Conservation (phyloP, 345 rosid genomes). For the Syzygium jambos region DNA sequence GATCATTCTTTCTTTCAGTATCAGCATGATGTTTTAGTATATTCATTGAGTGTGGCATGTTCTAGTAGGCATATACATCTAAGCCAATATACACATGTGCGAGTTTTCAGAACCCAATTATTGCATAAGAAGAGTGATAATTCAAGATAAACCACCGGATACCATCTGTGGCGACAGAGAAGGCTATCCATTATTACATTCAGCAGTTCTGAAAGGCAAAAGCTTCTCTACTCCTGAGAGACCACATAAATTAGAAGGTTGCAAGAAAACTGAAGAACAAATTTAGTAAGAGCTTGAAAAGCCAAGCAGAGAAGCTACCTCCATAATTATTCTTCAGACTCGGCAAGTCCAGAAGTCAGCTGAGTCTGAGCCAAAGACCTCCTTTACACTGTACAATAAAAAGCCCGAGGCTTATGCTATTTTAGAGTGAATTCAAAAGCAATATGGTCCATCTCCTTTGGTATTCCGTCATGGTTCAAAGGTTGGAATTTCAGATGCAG, state of each 20-base stretch:
- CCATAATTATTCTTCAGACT: not conserved
- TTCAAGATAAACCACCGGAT: not conserved
- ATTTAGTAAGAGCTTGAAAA: not conserved
- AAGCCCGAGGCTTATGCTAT: not conserved
- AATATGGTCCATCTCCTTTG: not conserved
- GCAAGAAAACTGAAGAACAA: not conserved
- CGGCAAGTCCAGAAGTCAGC: not conserved
- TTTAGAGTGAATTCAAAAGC: not conserved
- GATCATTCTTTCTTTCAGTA: not conserved
- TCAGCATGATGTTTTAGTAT: not conserved
- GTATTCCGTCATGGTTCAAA: conserved; percentile 35
- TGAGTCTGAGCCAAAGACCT: not conserved
- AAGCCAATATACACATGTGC: not conserved
- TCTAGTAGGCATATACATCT: not conserved
- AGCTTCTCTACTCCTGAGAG: not conserved
- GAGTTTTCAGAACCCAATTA: not conserved
- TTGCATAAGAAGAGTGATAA: not conserved
- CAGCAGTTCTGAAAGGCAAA: not conserved
- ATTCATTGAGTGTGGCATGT: not conserved
- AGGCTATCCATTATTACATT: not conserved
- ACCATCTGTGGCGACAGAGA: not conserved
- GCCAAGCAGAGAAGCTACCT: not conserved
- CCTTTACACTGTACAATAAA: not conserved
- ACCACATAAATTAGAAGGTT: not conserved
- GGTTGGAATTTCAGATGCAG: conserved; percentile 44